Base-by-base conservation (phyloP, 2,329 filamentous ascomycete species). In the Colletotrichum melonis region DNA sequence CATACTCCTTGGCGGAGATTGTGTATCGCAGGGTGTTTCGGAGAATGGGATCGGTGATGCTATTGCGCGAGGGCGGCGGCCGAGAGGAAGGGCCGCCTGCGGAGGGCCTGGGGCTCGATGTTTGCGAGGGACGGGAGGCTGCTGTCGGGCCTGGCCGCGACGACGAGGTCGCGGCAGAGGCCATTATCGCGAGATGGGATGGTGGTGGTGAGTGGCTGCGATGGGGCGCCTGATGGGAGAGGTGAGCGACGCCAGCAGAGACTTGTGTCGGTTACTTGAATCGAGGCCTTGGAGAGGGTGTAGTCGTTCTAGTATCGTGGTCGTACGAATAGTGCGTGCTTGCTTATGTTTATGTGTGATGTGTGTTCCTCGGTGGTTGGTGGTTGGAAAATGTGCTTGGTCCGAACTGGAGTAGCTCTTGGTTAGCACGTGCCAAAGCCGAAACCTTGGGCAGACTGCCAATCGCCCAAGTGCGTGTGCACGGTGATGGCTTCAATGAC, bases 21-120 rank as follows among this genome's bases (percentile, higher is more conserved):
- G 94, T 97, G 83, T 98, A 95, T 76, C 95, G 92, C 72, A 98
- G 88, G 56, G 94, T 92, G 82, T 97, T 97, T 82, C 94, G 94
- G 69, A 97, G 88, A 75, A 97, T 88, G 5, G 94, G 93, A 76
- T 96, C 93, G 52, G 76, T 71, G 35, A 76, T 78, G 4, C 82
- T 65, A 16, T 72, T 74, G 63, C 69, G 58, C 26, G 73, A 69
- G 12, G 69, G 46, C 7, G 66, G 55, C 16, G 73, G 73, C n/a
- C 65, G 26, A 49, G 59, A 55, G 4, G 73, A 74, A 5, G 73
- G 65, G 49, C 65, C 65, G 63, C 58, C 24, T 49, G 35, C 63
- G 42, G 72, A 46, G 5, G 73, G 65, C 28, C 70, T 67, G n/a
- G 73, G 73, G 19, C 63, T 66, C 28, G 67, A 58, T 35, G 66